These are phyloP conservation scores for Skeletonema grethae DNA, from an alignment of 108 stramenopile genomes.

Conservation along the genomic window DNA sequence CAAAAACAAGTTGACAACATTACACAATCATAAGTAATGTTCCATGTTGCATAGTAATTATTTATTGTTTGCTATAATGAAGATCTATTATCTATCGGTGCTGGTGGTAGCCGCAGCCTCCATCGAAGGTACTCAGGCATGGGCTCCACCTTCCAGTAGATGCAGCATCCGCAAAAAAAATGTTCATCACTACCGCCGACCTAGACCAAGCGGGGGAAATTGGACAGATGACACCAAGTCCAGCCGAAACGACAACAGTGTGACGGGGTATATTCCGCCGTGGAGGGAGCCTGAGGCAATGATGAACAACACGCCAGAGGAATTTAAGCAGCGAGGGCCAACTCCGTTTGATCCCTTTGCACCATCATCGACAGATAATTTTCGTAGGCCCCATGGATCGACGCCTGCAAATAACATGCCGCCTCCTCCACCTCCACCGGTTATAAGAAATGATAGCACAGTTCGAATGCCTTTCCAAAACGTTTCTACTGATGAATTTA, in stretches of 20 bases:
- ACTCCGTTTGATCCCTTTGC: background rate
- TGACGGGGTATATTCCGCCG: background rate
- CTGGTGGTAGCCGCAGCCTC: background rate
- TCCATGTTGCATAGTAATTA: too few relatives aligned
- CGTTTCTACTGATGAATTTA: slow-evolving; percentile 19
- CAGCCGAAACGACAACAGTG: slow-evolving; percentile 1
- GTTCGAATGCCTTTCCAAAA: slow-evolving; percentile 18
- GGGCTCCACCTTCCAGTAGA: background rate
- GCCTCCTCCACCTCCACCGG: background rate
- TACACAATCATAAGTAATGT: too few relatives aligned
- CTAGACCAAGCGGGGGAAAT: background rate
- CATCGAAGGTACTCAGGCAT: background rate
- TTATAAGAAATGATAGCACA: slow-evolving; percentile 3
- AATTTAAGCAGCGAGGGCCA: background rate
- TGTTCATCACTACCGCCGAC: background rate
- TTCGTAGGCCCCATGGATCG: slow-evolving; percentile 14
- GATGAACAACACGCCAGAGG: background rate
- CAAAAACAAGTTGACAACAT: too few relatives aligned
- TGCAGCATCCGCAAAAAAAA: background rate
- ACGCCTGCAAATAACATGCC: background rate
- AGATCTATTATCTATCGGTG: background rate
- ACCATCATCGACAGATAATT: slow-evolving; percentile 23
- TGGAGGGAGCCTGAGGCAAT: background rate
- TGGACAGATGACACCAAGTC: slow-evolving; percentile 9
- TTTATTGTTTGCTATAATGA: background rate